Conservation (phyloP, 208 protist genomes). For the Phytomonas sp. region DNA sequence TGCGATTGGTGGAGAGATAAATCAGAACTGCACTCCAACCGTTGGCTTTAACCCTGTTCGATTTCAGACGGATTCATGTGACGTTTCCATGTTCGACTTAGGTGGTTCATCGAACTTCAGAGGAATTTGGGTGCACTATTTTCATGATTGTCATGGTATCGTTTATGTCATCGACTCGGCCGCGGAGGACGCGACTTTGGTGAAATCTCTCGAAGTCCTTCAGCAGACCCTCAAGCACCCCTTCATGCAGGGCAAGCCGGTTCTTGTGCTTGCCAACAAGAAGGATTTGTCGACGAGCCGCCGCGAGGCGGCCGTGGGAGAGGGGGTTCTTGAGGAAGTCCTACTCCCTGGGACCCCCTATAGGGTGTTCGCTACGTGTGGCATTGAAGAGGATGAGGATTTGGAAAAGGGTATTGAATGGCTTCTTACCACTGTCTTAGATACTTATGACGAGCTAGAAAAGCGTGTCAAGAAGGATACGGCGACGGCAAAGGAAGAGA, state of each 20-base stretch:
- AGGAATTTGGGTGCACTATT: slow-evolving; percentile 90
- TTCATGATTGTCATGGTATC: slow-evolving; percentile 85
- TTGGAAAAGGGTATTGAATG: slow-evolving; percentile 82
- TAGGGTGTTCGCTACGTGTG: slow-evolving; percentile 65
- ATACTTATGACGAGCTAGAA: slow-evolving; percentile 48
- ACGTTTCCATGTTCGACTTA: slow-evolving; percentile 89
- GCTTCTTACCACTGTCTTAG: slow-evolving; percentile 60
- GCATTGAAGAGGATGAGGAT: slow-evolving; percentile 62
- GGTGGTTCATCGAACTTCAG: slow-evolving; percentile 85
- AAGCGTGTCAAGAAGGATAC: slow-evolving; percentile 54
- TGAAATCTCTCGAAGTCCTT: slow-evolving; percentile 62
- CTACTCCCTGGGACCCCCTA: slow-evolving; percentile 32
- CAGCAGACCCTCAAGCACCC: slow-evolving; percentile 82
- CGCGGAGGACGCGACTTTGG: slow-evolving; percentile 45
- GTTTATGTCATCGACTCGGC: slow-evolving; percentile 84
- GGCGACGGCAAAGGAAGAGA: slow-evolving; percentile 55
- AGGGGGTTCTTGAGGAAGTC: slow-evolving; percentile 51
- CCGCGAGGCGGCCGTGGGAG: slow-evolving; percentile 63
- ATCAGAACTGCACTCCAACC: slow-evolving; percentile 84
- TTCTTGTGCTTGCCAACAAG: slow-evolving; percentile 99
- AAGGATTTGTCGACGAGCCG: slow-evolving; percentile 93
- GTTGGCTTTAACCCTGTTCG: slow-evolving; percentile 81
- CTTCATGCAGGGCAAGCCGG: slow-evolving; percentile 93
- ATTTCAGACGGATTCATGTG: slow-evolving; percentile 80
- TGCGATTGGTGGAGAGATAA: slow-evolving; percentile 94